These are phyloP conservation scores for Sanghuangporus baumii DNA, from an alignment of 1,284 basidiomycete species.

Conservation along the genomic window DNA sequence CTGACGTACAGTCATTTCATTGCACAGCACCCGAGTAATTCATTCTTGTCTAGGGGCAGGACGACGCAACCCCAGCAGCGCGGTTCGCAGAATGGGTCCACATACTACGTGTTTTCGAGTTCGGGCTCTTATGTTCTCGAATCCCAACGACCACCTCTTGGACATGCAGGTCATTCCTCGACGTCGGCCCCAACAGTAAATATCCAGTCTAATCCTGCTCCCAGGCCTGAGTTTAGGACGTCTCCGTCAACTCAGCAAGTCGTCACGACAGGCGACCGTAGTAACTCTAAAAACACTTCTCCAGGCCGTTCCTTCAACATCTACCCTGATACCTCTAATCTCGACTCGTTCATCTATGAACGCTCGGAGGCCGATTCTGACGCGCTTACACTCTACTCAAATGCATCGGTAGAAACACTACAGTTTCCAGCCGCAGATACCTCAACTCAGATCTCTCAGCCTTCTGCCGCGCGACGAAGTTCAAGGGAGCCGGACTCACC, in stretches of 20 bases:
- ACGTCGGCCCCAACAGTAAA: neutral
- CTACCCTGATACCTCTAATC: conserved; percentile 1
- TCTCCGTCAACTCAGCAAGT: neutral
- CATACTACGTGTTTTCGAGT: conserved; percentile 6
- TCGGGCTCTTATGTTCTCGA: conserved; percentile 12
- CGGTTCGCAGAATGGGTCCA: conserved; percentile 1
- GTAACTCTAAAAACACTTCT: neutral
- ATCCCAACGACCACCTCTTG: conserved; percentile 8
- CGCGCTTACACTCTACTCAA: conserved; percentile 14
- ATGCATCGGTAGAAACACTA: conserved; percentile 10
- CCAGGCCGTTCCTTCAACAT: conserved; percentile 7
- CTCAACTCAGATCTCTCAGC: neutral
- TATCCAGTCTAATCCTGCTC: neutral
- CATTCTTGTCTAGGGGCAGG: conserved; percentile 2
- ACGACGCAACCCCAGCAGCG: conserved; percentile 1
- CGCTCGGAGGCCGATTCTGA: conserved; percentile 17
- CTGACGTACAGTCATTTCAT: neutral
- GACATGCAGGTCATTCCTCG: conserved; percentile 10
- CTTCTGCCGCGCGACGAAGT: neutral
- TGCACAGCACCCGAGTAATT: neutral
- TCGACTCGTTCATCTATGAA: conserved; percentile 17
- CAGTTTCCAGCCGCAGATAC: conserved; percentile 1
- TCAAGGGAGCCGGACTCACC: conserved; percentile 9
- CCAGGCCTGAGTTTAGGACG: neutral
- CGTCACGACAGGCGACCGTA: neutral